These are phyloP conservation scores for Nicotiana noctiflora DNA, from an alignment of 257 asterid genomes.

Conservation along the genomic window DNA sequence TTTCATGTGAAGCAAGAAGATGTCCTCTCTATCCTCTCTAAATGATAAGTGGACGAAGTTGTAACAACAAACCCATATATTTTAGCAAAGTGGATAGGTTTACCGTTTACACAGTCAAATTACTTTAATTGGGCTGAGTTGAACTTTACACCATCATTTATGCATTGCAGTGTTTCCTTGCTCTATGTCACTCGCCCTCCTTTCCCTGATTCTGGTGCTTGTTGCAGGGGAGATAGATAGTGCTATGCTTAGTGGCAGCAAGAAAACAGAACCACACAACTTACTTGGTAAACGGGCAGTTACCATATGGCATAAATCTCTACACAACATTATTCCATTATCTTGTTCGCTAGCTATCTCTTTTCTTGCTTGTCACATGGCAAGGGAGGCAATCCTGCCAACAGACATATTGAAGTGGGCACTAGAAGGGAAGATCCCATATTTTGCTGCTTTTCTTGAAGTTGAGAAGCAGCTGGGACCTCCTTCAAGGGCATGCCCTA, in stretches of 20 bases:
- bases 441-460: conserved; percentile 52
- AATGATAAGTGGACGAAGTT: background rate
- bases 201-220: conserved; percentile 7
- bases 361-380: conserved; percentile 65
- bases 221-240: conserved; percentile 40
- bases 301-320: conserved; percentile 52
- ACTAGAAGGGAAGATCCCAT: conserved; percentile 76
- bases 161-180: background rate
- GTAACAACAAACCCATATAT: too few relatives aligned
- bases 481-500: conserved; percentile 45
- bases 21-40: background rate
- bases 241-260: conserved; percentile 18
- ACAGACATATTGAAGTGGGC: conserved; percentile 64
- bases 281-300: conserved; percentile 48
- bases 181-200: background rate
- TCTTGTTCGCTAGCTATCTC: conserved; percentile 52
- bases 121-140: background rate
- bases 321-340: conserved; percentile 39
- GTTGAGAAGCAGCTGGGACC: conserved; percentile 57
- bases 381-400: conserved; percentile 63
- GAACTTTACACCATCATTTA: too few relatives aligned
- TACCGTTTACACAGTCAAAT: background rate
- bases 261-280: conserved; percentile 45
- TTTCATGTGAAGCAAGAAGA: background rate
- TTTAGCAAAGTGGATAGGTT: background rate